Conservation (phyloP, 2,329 filamentous ascomycete species). For the Pyrenochaeta sp. region DNA sequence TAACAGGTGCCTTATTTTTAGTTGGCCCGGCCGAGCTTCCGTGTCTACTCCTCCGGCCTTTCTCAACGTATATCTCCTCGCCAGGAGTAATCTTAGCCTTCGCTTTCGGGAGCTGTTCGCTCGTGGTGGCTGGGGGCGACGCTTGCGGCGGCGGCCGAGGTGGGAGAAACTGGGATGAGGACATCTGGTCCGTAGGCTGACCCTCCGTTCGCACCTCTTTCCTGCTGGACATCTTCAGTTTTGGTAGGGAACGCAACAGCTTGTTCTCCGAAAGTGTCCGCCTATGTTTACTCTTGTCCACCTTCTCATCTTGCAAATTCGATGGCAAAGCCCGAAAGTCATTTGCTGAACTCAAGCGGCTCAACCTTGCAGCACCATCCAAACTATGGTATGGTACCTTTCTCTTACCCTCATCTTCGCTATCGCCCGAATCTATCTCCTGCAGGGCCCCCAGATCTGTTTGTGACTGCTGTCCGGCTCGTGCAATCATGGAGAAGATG, state of each 20-base stretch:
- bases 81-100: slow-evolving; percentile 34
- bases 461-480: slow-evolving; percentile 81
- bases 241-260: slow-evolving; percentile 71
- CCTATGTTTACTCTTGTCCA: slow-evolving; percentile 56
- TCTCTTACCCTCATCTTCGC: slow-evolving; percentile 61
- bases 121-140: slow-evolving; percentile 9
- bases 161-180: slow-evolving; percentile 51
- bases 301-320: slow-evolving; percentile 23
- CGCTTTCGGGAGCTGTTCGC: slow-evolving; percentile 18
- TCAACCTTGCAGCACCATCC: slow-evolving; percentile 47
- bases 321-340: slow-evolving; percentile 33
- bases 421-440: slow-evolving; percentile 76
- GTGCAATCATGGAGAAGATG: slow-evolving; percentile 90
- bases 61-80: slow-evolving; percentile 34
- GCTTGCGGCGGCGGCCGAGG: slow-evolving; percentile 35
- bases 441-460: slow-evolving; percentile 86
- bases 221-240: slow-evolving; percentile 55
- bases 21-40: slow-evolving; percentile 28
- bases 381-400: slow-evolving; percentile 37
- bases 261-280: slow-evolving; percentile 71
- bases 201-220: slow-evolving; percentile 39
- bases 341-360: slow-evolving; percentile 45
- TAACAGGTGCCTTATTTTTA: slow-evolving; percentile 55
- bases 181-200: slow-evolving; percentile 60
- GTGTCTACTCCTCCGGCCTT: slow-evolving; percentile 36